phyloP scores from a whole-genome alignment of 2,329 filamentous ascomycete species.

The Cryphonectria naterciae region DNA sequence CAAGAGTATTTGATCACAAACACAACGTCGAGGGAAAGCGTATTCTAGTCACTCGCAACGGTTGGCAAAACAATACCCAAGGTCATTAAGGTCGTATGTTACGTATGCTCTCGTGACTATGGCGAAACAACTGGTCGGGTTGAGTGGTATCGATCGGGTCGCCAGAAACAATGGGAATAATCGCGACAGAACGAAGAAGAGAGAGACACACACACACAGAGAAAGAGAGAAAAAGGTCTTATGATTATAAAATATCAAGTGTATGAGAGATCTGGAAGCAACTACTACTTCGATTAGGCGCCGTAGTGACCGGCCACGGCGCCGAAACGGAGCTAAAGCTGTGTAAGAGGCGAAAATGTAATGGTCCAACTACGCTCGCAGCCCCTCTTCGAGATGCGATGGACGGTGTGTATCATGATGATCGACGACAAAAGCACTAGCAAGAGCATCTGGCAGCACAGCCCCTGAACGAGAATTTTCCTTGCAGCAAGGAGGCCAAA shows the following conservation, averaged over 20 bases:
- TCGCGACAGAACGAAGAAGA: background rate
- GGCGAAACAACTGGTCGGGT: background rate
- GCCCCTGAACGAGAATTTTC: background rate
- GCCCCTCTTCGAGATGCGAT: background rate
- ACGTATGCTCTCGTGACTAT: background rate
- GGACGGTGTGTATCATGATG: background rate
- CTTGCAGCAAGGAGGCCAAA: background rate
- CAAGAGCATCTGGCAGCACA: slow-evolving; percentile 7
- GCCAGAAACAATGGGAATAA: background rate
- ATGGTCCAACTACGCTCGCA: slow-evolving; percentile 8
- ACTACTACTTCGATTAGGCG: slow-evolving; percentile 12
- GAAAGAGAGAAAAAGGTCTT: background rate
- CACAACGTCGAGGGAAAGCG: background rate
- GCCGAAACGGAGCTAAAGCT: slow-evolving; percentile 12
- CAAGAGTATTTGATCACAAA: background rate
- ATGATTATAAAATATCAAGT: background rate
- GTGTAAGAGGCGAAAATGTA: slow-evolving; percentile 3
- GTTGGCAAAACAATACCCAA: background rate
- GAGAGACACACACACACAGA: background rate
- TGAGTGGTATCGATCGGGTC: background rate
- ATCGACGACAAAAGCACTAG: background rate
- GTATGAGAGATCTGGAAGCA: background rate
- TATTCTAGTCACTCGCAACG: background rate
- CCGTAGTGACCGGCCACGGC: slow-evolving; percentile 3
- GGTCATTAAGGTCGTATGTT: background rate